Percentiles rank a stretch among this genome's conserved stretches.
These are phyloP conservation scores for Sechiopsis laciniata DNA, from an alignment of 306 rosid genomes.

Conservation along the genomic window DNA sequence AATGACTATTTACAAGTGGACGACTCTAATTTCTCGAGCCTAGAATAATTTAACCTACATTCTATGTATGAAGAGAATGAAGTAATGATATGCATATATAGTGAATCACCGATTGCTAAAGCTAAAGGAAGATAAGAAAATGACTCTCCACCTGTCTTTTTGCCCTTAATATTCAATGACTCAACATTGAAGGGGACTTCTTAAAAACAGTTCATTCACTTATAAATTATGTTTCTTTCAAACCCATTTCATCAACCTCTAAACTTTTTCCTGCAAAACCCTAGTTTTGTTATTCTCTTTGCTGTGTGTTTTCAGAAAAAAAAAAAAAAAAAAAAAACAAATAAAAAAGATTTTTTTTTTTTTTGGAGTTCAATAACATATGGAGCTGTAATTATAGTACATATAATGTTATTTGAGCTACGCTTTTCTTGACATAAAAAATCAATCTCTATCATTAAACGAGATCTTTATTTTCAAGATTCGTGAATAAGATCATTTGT, in stretches of 20 bases:
- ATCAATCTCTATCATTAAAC: too few relatives aligned
- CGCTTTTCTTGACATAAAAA: too few relatives aligned
- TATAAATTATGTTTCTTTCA: neutral
- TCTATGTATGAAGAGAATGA: neutral
- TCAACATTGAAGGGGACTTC: neutral
- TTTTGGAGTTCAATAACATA: too few relatives aligned
- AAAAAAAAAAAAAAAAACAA: too few relatives aligned
- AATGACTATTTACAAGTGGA: too few relatives aligned
- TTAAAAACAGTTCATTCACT: neutral
- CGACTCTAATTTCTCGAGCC: too few relatives aligned
- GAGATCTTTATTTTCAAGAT: too few relatives aligned
- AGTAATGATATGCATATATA: neutral
- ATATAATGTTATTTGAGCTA: too few relatives aligned
- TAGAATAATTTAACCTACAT: too few relatives aligned
- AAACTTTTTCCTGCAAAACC: neutral
- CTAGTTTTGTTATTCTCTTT: neutral
- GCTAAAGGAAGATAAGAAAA: neutral
- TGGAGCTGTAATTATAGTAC: too few relatives aligned
- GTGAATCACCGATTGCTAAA: neutral
- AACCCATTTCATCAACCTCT: neutral
- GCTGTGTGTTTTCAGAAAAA: neutral
- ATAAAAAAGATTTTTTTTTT: neutral
- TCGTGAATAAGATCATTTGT: neutral
- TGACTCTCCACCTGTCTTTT: neutral
- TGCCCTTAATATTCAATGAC: neutral